Conservation (phyloP, 371 early-diverging fungal species). For the Apophysomyces ossiformis region DNA sequence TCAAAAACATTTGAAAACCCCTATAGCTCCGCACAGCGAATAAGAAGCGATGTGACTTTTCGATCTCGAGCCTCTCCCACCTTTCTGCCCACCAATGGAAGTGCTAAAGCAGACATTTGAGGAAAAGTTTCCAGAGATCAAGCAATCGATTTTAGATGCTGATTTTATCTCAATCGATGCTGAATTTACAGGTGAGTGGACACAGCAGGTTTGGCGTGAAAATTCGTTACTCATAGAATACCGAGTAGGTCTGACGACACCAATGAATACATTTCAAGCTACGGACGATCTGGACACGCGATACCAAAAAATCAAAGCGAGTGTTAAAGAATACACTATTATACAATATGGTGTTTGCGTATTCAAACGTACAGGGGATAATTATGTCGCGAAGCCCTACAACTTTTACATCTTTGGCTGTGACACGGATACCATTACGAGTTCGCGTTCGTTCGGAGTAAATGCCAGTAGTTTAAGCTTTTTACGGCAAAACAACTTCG, state of each 20-base stretch:
- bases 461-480: constrained; percentile 66
- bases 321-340: constrained; percentile 62
- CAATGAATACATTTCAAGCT: constrained; percentile 19
- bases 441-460: constrained; percentile 62
- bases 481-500: constrained; percentile 65
- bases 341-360: constrained; percentile 84
- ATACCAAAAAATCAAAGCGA: constrained; percentile 59
- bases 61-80: no score
- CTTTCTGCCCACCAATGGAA: constrained; percentile 61
- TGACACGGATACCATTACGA: constrained; percentile 29
- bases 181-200: constrained; percentile 77
- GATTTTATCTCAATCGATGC: constrained; percentile 86
- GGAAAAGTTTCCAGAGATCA: constrained; percentile 55
- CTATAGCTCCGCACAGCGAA: neutral
- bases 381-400: constrained; percentile 78
- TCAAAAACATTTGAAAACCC: no score
- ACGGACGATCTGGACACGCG: constrained; percentile 59
- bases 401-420: constrained; percentile 86
- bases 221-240: neutral
- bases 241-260: constrained; percentile 31
- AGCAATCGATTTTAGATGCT: constrained; percentile 64
- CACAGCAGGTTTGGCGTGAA: neutral
- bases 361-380: constrained; percentile 59
- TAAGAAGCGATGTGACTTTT: neutral
- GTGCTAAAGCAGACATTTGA: constrained; percentile 69